Conservation (phyloP, 2,329 filamentous ascomycete species). For the Didymella pinodella region DNA sequence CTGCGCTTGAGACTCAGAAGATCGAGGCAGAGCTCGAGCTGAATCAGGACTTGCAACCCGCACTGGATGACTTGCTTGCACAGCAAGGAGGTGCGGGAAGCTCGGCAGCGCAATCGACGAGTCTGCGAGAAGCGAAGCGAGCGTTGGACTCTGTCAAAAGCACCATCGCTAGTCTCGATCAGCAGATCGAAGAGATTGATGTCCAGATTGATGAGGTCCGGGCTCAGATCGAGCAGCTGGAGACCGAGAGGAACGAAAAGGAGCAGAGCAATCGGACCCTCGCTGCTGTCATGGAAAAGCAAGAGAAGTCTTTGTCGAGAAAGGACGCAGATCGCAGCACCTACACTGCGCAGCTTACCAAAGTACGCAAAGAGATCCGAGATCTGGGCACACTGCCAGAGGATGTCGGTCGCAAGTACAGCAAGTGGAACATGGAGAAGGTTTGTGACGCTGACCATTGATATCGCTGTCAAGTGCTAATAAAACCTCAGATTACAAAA, state of each 20-base stretch:
- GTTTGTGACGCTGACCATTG: conserved; percentile 59
- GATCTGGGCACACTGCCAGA: conserved; percentile 93
- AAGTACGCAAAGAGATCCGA: conserved; percentile 87
- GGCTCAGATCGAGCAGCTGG: conserved; percentile 63
- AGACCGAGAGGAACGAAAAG: conserved; percentile 67
- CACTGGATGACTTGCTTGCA: conserved; percentile 76
- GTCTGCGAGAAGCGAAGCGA: conserved; percentile 78
- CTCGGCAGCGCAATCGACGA: conserved; percentile 61
- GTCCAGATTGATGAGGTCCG: conserved; percentile 69
- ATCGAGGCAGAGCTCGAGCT: conserved; percentile 85
- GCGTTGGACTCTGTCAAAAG: conserved; percentile 82
- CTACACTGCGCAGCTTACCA: conserved; percentile 76
- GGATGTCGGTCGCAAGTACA: conserved; percentile 91
- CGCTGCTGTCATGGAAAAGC: conserved; percentile 78
- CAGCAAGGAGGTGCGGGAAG: conserved; percentile 59
- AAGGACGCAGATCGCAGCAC: conserved; percentile 87
- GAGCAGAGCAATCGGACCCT: conserved; percentile 79
- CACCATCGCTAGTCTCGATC: conserved; percentile 70
- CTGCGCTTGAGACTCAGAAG: conserved; percentile 82
- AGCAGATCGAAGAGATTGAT: conserved; percentile 78
- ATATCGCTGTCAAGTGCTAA: conserved; percentile 19
- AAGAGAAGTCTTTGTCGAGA: conserved; percentile 91
- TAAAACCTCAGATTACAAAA: conserved; percentile 50
- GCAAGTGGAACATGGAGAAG: conserved; percentile 78
- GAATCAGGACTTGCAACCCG: conserved; percentile 85